Base-by-base conservation (phyloP, 192 early-diverging fungal genomes). In the Umbelopsis ramanniana region DNA sequence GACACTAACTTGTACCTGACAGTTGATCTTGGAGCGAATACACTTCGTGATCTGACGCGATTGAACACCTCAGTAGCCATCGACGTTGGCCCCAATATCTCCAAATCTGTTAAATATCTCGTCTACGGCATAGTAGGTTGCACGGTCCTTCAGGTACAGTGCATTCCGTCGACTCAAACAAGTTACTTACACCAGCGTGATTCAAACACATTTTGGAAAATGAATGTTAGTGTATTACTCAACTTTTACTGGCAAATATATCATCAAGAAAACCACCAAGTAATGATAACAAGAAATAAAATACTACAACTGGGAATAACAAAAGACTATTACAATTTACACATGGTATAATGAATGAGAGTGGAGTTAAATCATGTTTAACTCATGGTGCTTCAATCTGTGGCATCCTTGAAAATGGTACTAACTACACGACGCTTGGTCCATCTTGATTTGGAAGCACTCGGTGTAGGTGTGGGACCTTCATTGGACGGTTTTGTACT, bases 201-300 rank as follows among this genome's bases (percentile, higher is more conserved):
- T 26, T 29, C 26, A 22, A 26, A 54, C 11, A 29, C 7, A 24
- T 26, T 10, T 54, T 54, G 12, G 29, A 17, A 17, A 24, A 14
- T 8, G 26, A 33, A 35, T 63, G 57, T 63, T 63, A 63, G 57
- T 63, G 57, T 63, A 29, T 63, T 14, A 63, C 57, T 35, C 24
- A 63, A 29, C 23, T 63, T 63, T 63, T 63, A 63, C 35, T 63
- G 33, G 57, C 57, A 14, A 63, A n/a, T 4, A n/a, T 29, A n/a
- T 29, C 57, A 3, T 37, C 33, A 63, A 63, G 57, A n/a, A 63
- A 63, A 35, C 48, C 48, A 12, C 33, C 57, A 17, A 35, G 57
- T 37, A 63, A 63, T 37, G 33, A 63, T 0, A 63, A 1, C 17
- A 33, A 63, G 15, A 63, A 63, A 14, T 8, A 29, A 37, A 29